phyloP scores from a whole-genome alignment of 352 stramenopile genomes.

The Phytopythium delawarense region DNA sequence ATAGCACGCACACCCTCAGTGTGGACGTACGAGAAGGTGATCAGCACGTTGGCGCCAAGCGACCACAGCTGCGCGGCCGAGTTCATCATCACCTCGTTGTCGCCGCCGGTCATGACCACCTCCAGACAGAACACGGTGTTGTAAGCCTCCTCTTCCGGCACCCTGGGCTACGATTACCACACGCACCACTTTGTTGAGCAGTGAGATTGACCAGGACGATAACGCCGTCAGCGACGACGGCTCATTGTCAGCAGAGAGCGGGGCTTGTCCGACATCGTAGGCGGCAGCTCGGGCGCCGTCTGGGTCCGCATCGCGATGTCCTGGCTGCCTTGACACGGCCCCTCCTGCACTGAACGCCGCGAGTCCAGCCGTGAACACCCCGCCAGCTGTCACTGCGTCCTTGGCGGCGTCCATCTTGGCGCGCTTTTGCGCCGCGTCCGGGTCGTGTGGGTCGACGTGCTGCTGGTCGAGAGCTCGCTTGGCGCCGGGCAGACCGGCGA shows the following conservation, averaged over 20 bases:
- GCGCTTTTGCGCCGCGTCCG: slow-evolving; percentile 23
- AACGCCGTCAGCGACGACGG: background rate
- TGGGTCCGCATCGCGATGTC: background rate
- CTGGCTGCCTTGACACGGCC: background rate
- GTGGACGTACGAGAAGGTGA: slow-evolving; percentile 54
- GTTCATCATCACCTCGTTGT: slow-evolving; percentile 38
- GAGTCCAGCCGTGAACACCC: background rate
- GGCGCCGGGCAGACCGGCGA: background rate
- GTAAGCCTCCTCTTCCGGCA: background rate
- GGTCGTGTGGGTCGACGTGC: slow-evolving; percentile 18
- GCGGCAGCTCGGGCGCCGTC: background rate
- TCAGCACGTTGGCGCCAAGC: slow-evolving; percentile 54
- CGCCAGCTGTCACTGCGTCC: background rate
- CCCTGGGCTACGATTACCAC: background rate
- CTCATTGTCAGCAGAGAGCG: slow-evolving; percentile 11
- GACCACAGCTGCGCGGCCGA: slow-evolving; percentile 64
- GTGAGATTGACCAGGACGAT: background rate
- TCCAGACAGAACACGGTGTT: slow-evolving; percentile 12
- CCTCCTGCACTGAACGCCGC: slow-evolving; percentile 23
- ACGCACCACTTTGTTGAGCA: slow-evolving; percentile 6
- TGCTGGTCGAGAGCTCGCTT: slow-evolving; percentile 16
- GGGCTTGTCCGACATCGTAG: slow-evolving; percentile 22
- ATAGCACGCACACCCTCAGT: background rate
- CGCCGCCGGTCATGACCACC: slow-evolving; percentile 60
- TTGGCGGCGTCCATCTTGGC: slow-evolving; percentile 7